These are phyloP conservation scores for Penicillium argentinense DNA, from an alignment of 495 filamentous ascomycete species.

Conservation along the genomic window DNA sequence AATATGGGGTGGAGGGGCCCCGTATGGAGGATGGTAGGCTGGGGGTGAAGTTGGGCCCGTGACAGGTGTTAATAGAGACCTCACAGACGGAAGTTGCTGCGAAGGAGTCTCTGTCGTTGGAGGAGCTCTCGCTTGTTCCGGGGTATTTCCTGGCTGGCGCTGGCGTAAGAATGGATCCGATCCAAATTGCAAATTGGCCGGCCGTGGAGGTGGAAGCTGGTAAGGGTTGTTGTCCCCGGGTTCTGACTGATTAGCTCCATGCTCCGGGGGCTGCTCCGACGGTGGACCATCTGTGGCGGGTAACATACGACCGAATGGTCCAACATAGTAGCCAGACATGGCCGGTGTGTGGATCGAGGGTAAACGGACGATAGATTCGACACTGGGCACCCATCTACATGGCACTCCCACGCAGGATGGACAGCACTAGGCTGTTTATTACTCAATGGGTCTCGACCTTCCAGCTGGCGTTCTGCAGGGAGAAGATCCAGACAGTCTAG, in stretches of 20 bases:
- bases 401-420: neutral
- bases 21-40: conserved; percentile 28
- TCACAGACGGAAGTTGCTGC: conserved; percentile 46
- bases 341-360: conserved; percentile 10
- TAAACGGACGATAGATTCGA: neutral
- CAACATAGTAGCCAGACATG: conserved; percentile 47
- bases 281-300: conserved; percentile 31
- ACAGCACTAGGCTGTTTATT: neutral
- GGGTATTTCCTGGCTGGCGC: conserved; percentile 30
- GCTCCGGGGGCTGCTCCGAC: conserved; percentile 32
- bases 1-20: conserved; percentile 16
- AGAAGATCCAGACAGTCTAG: neutral
- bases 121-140: conserved; percentile 22
- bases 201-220: conserved; percentile 52
- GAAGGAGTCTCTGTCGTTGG: conserved; percentile 14
- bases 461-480: neutral
- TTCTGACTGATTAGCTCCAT: conserved; percentile 36
- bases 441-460: neutral
- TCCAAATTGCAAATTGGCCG: conserved; percentile 42
- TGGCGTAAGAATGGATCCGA: conserved; percentile 40
- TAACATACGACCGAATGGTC: conserved; percentile 53
- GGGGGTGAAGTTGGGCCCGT: conserved; percentile 34
- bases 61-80: conserved; percentile 45
- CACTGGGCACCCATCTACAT: conserved; percentile 8
- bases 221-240: conserved; percentile 42